A percentile compares a stretch with the other conserved stretches of the same genome.
Conservation (phyloP, 306 rosid species). For the Clitoria ternatea region DNA sequence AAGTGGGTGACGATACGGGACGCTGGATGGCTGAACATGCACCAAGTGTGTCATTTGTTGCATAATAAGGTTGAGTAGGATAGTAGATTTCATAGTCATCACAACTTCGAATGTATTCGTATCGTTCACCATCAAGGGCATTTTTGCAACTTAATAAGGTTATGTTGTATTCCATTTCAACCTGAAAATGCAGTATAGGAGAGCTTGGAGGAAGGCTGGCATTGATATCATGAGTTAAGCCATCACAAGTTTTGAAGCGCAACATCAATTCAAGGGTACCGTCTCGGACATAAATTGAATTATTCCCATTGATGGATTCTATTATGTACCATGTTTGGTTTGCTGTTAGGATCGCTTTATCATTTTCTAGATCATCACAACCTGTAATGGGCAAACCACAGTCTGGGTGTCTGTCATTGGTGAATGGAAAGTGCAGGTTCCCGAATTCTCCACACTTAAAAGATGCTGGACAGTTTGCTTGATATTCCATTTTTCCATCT, state of each 20-base stretch:
- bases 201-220: not conserved
- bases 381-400: not conserved
- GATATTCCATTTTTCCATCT: not conserved
- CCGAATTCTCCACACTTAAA: not conserved
- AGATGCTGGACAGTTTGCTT: not conserved
- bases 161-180: not conserved
- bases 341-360: not conserved
- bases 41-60: not conserved
- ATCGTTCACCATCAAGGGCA: not conserved
- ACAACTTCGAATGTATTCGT: not conserved
- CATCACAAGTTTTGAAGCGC: not conserved
- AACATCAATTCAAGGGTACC: not conserved
- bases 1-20: not conserved
- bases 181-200: not conserved
- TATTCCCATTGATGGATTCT: not conserved
- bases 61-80: not conserved
- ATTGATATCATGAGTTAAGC: not conserved
- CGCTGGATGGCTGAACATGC: not conserved
- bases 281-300: not conserved
- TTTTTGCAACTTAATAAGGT: not conserved
- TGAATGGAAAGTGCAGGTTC: not conserved
- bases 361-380: not conserved
- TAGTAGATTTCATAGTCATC: not conserved
- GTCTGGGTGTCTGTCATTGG: not conserved
- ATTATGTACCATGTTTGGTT: not conserved